Percentiles rank a stretch among this genome's conserved stretches.
These are phyloP conservation scores for Pisolithus tinctorius DNA, from an alignment of 768 basidiomycete genomes.

Conservation along the genomic window DNA sequence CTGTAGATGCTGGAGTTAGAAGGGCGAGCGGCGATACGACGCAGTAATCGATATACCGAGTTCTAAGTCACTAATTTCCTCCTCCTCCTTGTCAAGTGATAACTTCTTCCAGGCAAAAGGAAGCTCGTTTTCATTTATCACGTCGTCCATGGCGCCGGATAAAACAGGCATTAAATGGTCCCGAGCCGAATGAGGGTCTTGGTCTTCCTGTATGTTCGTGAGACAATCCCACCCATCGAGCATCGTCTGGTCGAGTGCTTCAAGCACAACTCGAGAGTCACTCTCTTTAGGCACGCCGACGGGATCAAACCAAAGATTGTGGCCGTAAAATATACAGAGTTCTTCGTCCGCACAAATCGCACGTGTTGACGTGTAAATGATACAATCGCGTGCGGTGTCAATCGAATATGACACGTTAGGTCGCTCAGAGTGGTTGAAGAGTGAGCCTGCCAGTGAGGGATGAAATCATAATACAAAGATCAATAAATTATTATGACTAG, in stretches of 20 bases:
- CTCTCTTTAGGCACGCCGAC: constrained; percentile 15
- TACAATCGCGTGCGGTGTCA: constrained; percentile 48
- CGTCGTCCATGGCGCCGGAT: constrained; percentile 36
- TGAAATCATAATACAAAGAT: not conserved
- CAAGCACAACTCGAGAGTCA: not conserved
- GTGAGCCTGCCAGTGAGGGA: constrained; percentile 44
- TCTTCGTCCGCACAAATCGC: constrained; percentile 58
- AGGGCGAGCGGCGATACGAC: not conserved
- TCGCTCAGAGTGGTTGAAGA: constrained; percentile 69
- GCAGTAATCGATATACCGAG: constrained; percentile 14
- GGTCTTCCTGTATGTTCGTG: constrained; percentile 2
- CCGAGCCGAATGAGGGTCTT: not conserved
- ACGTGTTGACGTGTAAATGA: constrained; percentile 53
- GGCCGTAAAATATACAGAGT: constrained; percentile 73
- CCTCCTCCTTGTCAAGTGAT: constrained; percentile 51
- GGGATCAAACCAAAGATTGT: constrained; percentile 58
- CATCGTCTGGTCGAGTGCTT: not conserved
- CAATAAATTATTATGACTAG: not conserved
- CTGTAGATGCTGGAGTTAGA: constrained; percentile 28
- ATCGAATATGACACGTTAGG: constrained; percentile 68
- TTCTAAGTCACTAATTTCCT: constrained; percentile 49
- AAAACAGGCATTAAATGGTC: constrained; percentile 12
- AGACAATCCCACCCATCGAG: constrained; percentile 7
- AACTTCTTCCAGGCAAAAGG: constrained; percentile 62
- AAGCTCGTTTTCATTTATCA: constrained; percentile 51